Evolutionary conservation across 768 basidiomycete species (phyloP).

Genomic region (Suillus plorans): DNA sequence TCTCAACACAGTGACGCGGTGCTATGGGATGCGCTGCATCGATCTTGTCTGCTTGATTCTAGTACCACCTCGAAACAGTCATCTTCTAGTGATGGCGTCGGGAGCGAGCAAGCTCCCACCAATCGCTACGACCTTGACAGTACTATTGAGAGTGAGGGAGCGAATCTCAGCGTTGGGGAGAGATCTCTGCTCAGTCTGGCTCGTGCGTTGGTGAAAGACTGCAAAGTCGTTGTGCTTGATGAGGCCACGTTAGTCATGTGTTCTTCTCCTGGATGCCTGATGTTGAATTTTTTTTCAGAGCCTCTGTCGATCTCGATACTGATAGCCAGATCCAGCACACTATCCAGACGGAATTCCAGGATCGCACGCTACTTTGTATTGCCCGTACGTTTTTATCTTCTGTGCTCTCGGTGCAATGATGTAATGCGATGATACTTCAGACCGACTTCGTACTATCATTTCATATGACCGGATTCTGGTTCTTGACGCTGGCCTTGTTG

Average conservation of each 20-base stretch:
- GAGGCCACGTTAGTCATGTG: conserved; percentile 34
- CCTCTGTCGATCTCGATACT: conserved; percentile 43
- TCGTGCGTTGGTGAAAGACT: conserved; percentile 51
- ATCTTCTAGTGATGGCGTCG: conserved; percentile 18
- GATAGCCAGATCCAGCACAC: conserved; percentile 54
- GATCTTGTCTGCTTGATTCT: conserved; percentile 48
- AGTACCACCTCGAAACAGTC: conserved; percentile 16
- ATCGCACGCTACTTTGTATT: conserved; percentile 54
- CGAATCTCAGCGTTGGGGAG: conserved; percentile 47
- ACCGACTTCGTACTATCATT: conserved; percentile 54
- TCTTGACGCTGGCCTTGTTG: conserved; percentile 60
- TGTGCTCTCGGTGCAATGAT: background rate
- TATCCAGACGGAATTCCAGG: conserved; percentile 41
- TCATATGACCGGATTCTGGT: conserved; percentile 71
- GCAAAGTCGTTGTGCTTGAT: conserved; percentile 50
- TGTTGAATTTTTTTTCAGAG: conserved; percentile 20
- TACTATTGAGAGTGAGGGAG: conserved; percentile 52
- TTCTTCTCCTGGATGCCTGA: conserved; percentile 24
- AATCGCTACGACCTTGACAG: conserved; percentile 51
- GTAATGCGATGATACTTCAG: conserved; percentile 2
- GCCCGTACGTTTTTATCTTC: conserved; percentile 33
- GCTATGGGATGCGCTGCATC: conserved; percentile 72
- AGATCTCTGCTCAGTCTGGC: conserved; percentile 53
- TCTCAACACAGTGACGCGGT: conserved; percentile 60
- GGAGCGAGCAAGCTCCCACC: conserved; percentile 16